These are phyloP conservation scores for Dactylorhiza incarnata DNA, from an alignment of 106 monocot species.

Conservation along the genomic window DNA sequence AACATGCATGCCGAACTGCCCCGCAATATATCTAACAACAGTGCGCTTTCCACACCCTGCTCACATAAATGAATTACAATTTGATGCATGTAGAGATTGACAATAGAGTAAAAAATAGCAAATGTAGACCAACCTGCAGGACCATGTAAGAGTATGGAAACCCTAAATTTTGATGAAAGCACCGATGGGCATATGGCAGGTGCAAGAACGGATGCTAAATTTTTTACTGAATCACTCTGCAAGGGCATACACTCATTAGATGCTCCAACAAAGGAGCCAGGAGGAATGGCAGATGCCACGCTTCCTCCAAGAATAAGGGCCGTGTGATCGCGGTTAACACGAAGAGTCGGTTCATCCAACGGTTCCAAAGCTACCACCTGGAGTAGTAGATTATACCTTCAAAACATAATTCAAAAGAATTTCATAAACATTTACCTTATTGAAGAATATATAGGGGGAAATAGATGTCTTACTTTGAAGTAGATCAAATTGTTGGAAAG, in stretches of 20 bases:
- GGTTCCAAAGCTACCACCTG: slow-evolving; percentile 86
- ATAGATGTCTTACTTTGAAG: slow-evolving; percentile 62
- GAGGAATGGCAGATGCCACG: slow-evolving; percentile 71
- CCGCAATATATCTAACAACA: slow-evolving; percentile 60
- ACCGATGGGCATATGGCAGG: slow-evolving; percentile 62
- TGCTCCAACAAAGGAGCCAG: slow-evolving; percentile 33
- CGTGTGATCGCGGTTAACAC: slow-evolving; percentile 57
- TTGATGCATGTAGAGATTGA: background rate
- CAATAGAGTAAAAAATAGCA: slow-evolving; percentile 5
- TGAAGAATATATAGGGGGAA: background rate
- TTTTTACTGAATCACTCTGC: slow-evolving; percentile 56
- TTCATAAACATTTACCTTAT: background rate
- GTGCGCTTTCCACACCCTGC: slow-evolving; percentile 93
- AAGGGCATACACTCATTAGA: slow-evolving; percentile 35
- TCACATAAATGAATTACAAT: slow-evolving; percentile 1
- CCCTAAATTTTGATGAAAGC: slow-evolving; percentile 61
- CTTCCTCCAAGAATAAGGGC: slow-evolving; percentile 77
- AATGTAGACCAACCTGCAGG: slow-evolving; percentile 43
- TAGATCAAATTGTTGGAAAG: slow-evolving; percentile 43
- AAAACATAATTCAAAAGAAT: slow-evolving; percentile 5
- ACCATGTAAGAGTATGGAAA: slow-evolving; percentile 72
- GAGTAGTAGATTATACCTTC: slow-evolving; percentile 6
- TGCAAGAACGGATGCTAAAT: slow-evolving; percentile 50
- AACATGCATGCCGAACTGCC: slow-evolving; percentile 67
- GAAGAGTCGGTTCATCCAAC: slow-evolving; percentile 49